Evolutionary conservation across 306 rosid genomes (phyloP).

Genomic region (Quercus aquifolioides): DNA sequence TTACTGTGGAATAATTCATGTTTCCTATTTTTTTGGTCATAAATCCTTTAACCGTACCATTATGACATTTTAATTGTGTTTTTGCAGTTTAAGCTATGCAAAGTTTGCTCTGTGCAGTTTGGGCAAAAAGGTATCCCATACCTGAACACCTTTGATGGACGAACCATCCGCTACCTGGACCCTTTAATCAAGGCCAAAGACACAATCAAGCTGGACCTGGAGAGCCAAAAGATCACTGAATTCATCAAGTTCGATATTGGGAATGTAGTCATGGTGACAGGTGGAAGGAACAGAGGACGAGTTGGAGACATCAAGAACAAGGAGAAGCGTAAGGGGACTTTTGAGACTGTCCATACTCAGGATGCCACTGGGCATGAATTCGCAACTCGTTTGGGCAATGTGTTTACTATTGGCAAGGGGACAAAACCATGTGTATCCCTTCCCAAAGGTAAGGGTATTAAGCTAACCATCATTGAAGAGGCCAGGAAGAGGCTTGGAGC

Average conservation of each 20-base stretch:
- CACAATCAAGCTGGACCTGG: conserved; percentile 74
- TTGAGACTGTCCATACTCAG: too few species aligned
- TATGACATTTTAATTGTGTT: neutral
- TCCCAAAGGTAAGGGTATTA: too few species aligned
- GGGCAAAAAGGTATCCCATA: conserved; percentile 78
- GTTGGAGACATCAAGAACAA: conserved; percentile 67
- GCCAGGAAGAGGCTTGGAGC: too few species aligned
- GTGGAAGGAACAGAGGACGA: conserved; percentile 73
- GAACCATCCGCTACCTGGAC: conserved; percentile 85
- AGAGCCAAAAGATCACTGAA: conserved; percentile 56
- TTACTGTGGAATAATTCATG: too few species aligned
- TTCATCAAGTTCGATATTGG: conserved; percentile 78
- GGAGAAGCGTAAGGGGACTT: too few species aligned
- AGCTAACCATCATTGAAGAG: too few species aligned
- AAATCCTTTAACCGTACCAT: neutral
- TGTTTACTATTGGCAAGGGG: conserved; percentile 75
- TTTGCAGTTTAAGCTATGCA: conserved; percentile 72
- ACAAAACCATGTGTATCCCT: conserved; percentile 31
- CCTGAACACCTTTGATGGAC: conserved; percentile 76
- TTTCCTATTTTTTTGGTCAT: too few species aligned
- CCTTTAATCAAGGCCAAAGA: conserved; percentile 73
- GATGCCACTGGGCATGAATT: conserved; percentile 59
- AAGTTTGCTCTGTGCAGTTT: conserved; percentile 67
- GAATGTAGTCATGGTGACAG: conserved; percentile 67
- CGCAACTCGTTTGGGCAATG: conserved; percentile 69